Conservation (phyloP, 352 stramenopile species). For the Pythium biforme region DNA sequence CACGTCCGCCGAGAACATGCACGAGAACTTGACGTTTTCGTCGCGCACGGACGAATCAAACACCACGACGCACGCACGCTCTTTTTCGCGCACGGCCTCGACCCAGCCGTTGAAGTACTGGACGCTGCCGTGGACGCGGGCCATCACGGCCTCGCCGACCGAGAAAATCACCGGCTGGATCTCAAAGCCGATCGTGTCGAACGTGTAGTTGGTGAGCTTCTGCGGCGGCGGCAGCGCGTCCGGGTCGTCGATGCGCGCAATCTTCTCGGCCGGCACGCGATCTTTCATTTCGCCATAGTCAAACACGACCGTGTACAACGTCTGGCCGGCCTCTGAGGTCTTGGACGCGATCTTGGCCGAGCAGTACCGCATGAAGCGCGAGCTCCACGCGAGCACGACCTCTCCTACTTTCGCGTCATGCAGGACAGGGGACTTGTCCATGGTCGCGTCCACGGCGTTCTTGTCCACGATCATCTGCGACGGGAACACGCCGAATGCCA, state of each 20-base stretch:
- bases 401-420: slow-evolving; percentile 39
- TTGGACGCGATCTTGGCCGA: slow-evolving; percentile 27
- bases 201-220: slow-evolving; percentile 73
- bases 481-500: slow-evolving; percentile 71
- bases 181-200: slow-evolving; percentile 78
- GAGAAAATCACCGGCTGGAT: slow-evolving; percentile 48
- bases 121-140: slow-evolving; percentile 48
- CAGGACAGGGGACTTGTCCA: slow-evolving; percentile 16
- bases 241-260: slow-evolving; percentile 50
- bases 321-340: slow-evolving; percentile 7
- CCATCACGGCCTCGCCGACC: slow-evolving; percentile 62
- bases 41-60: slow-evolving; percentile 76
- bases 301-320: slow-evolving; percentile 58
- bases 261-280: slow-evolving; percentile 47
- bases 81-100: slow-evolving; percentile 52
- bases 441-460: slow-evolving; percentile 11
- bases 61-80: slow-evolving; percentile 56
- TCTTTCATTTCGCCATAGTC: slow-evolving; percentile 68
- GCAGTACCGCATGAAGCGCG: slow-evolving; percentile 65
- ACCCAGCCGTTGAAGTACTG: slow-evolving; percentile 64
- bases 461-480: slow-evolving; percentile 78
- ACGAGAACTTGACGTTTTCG: slow-evolving; percentile 55
- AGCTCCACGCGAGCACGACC: slow-evolving; percentile 73
- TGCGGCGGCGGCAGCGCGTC: slow-evolving; percentile 57
- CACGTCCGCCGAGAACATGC: slow-evolving; percentile 65